Percentiles rank a stretch among this genome's conserved stretches.
Conservation (phyloP, 352 stramenopile genomes). For the Globisporangium spinosum region DNA sequence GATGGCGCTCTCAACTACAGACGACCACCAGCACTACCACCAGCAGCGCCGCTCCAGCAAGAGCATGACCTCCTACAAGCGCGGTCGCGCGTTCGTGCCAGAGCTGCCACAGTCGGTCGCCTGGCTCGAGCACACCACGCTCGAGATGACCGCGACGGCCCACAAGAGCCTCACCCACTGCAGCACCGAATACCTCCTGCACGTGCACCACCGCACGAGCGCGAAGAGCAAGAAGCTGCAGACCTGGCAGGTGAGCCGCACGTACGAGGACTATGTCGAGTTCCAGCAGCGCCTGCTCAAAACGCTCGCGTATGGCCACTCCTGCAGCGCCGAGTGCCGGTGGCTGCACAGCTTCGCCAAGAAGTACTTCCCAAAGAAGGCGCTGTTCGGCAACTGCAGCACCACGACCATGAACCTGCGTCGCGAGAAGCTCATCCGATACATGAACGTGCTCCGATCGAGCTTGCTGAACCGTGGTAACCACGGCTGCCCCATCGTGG, state of each 20-base stretch:
- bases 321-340: slow-evolving; percentile 55
- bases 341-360: slow-evolving; percentile 65
- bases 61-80: slow-evolving; percentile 1
- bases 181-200: slow-evolving; percentile 5
- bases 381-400: slow-evolving; percentile 21
- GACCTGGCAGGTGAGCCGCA: background rate
- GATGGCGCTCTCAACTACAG: background rate
- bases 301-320: slow-evolving; percentile 47
- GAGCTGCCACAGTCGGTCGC: slow-evolving; percentile 3
- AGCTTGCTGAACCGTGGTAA: slow-evolving; percentile 36
- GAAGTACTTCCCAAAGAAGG: slow-evolving; percentile 54
- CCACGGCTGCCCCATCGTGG: slow-evolving; percentile 32
- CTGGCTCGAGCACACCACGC: slow-evolving; percentile 9
- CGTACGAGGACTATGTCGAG: slow-evolving; percentile 40
- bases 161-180: slow-evolving; percentile 4
- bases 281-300: slow-evolving; percentile 51
- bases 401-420: slow-evolving; percentile 14
- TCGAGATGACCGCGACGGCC: slow-evolving; percentile 10
- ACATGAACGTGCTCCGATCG: slow-evolving; percentile 29
- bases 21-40: background rate
- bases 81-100: background rate
- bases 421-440: slow-evolving; percentile 24
- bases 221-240: background rate
- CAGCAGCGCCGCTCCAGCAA: background rate
- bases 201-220: slow-evolving; percentile 3